Conservation (phyloP, 129 eudicot species). For the Flaveria sonorensis region DNA sequence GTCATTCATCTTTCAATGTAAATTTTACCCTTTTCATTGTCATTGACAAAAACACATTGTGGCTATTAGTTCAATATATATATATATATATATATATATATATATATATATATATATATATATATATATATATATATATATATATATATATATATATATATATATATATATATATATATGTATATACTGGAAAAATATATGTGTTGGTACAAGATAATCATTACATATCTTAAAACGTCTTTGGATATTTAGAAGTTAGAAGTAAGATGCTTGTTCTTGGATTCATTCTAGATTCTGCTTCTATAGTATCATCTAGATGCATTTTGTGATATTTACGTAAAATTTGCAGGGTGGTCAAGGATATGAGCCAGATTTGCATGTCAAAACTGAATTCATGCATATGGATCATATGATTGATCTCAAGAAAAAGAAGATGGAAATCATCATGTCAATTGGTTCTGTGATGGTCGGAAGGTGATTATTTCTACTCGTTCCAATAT, state of each 20-base stretch:
- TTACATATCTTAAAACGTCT: not conserved
- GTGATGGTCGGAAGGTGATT: constrained; percentile 4
- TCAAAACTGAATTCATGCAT: constrained; percentile 17
- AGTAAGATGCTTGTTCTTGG: constrained; percentile 15
- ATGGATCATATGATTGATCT: constrained; percentile 21
- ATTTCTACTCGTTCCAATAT: not conserved
- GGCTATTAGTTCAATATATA: constrained; percentile 1
- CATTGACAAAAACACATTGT: not conserved
- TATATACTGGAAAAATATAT: not conserved
- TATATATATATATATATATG: too few species aligned
- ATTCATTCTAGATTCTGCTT: constrained; percentile 25
- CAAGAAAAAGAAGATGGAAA: constrained; percentile 13
- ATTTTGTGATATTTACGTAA: constrained; percentile 12
- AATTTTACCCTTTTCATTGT: not conserved
- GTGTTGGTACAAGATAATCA: not conserved
- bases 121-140: too few species aligned
- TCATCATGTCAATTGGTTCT: not conserved
- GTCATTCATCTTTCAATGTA: not conserved
- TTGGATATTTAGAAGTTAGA: not conserved
- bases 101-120: not conserved
- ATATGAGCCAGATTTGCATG: not conserved
- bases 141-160: too few species aligned
- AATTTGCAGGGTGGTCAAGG: constrained; percentile 35
- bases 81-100: not conserved
- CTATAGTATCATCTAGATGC: not conserved